Base-by-base conservation (phyloP, 768 basidiomycete genomes). In the Phanerochaete sordida region DNA sequence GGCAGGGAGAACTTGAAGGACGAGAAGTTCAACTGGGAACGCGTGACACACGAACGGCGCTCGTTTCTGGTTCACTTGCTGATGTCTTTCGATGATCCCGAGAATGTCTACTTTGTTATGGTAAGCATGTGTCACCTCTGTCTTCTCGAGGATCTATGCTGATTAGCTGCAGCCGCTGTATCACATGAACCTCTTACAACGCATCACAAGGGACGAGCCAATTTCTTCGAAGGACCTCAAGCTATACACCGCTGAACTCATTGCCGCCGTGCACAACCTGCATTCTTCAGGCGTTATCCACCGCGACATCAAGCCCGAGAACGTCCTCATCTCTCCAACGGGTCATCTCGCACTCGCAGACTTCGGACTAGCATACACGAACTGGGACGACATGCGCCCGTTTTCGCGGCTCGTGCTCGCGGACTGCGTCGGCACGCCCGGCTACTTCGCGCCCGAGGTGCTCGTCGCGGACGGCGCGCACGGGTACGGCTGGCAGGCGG, bases 231-330 rank as follows among this genome's bases (percentile, higher is more conserved):
- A 13, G n/a, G 61, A 65, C 43, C n/a, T 56, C 16, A 57, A 56
- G 31, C 56, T 63, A 0, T 59, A 62, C 30, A 57, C 60, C 43
- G 65, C 65, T 1, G 68, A 69, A 31, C 47, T 66, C 63, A 66
- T 66, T 11, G 23, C 49, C 7, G 60, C 59, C 21, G 21, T 61
- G 21, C 9, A 11, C 27, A 52, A 51, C 21, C 71, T 85, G 26
- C 84, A 85, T 68, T 74, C 73, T 23, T 79, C 79, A 64, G 73
- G 78, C 37, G 83, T 84, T 63, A 80, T 85, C 31, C 84, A 85
- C 66, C 76, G 83, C 15, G 83, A 84, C 71, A 74, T 85, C 62
- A 85, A 84, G 73, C 82, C 82, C 19, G 81, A 83, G 65, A 84
- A 84, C 70, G 74, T 85, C 56, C 75, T 85, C 5, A 56, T 72